phyloP scores from a whole-genome alignment of 2,329 filamentous ascomycete species.

The Trichoderma endophyticum region DNA sequence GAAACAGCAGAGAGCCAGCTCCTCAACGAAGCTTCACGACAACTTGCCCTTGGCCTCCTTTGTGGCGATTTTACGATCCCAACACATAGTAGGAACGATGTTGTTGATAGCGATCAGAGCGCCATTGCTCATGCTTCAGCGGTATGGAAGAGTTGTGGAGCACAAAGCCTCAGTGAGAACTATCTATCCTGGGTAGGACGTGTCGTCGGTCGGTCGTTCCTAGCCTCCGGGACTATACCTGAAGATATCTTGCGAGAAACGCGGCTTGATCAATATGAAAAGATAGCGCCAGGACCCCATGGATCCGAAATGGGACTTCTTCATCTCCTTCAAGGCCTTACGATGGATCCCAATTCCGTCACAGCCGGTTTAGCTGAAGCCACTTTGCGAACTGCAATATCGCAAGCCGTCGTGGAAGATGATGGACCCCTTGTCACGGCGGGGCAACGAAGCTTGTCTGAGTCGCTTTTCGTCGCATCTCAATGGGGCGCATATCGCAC shows the following conservation, averaged over 20 bases:
- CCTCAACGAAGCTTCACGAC: conserved; percentile 66
- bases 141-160: conserved; percentile 73
- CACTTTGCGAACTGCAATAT: conserved; percentile 55
- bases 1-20: conserved; percentile 59
- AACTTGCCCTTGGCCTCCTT: conserved; percentile 68
- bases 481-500: conserved; percentile 55
- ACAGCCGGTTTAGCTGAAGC: conserved; percentile 60
- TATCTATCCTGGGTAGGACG: conserved; percentile 84
- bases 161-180: conserved; percentile 58
- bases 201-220: conserved; percentile 80
- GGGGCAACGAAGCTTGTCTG: conserved; percentile 51
- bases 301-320: conserved; percentile 64
- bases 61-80: conserved; percentile 69
- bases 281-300: conserved; percentile 44
- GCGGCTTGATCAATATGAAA: conserved; percentile 48
- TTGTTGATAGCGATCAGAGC: conserved; percentile 64
- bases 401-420: conserved; percentile 46
- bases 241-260: conserved; percentile 60
- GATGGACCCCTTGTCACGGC: conserved; percentile 49
- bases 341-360: conserved; percentile 53
- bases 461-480: conserved; percentile 52
- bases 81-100: conserved; percentile 49
- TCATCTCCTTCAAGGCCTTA: conserved; percentile 58
- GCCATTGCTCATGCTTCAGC: conserved; percentile 61
- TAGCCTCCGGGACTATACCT: conserved; percentile 67